phyloP scores from a whole-genome alignment of 148 eudicot species.

The Vaccinium corymbosum region DNA sequence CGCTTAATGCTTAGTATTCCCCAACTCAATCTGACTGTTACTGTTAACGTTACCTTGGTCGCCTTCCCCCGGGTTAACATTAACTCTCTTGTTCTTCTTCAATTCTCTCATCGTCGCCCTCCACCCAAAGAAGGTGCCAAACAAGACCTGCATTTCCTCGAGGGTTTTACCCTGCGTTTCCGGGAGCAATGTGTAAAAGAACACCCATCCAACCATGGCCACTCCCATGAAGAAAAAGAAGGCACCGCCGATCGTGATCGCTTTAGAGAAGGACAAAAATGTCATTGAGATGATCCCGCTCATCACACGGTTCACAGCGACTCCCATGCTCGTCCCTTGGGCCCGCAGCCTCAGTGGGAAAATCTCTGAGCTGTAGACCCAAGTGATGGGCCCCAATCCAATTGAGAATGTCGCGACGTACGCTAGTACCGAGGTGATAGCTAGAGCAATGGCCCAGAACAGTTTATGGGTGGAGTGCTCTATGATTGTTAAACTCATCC shows the following conservation, averaged over 20 bases:
- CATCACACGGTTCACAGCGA: constrained; percentile 46
- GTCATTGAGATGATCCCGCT: constrained; percentile 58
- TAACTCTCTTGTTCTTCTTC: background rate
- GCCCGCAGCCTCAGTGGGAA: constrained; percentile 37
- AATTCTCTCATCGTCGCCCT: constrained; percentile 22
- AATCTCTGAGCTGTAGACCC: constrained; percentile 34
- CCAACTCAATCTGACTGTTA: constrained; percentile 21
- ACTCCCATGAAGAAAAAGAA: constrained; percentile 54
- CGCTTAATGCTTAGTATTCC: background rate
- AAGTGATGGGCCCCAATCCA: constrained; percentile 24
- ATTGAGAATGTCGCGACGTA: background rate
- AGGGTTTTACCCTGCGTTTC: constrained; percentile 68
- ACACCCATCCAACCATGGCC: constrained; percentile 44
- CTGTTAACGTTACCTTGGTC: background rate
- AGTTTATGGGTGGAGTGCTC: background rate
- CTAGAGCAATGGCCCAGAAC: background rate
- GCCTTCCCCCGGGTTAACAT: background rate
- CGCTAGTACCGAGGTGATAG: background rate
- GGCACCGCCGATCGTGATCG: constrained; percentile 60
- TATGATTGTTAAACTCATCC: background rate
- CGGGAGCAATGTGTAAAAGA: constrained; percentile 54
- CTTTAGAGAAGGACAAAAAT: constrained; percentile 53
- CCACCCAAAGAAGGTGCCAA: constrained; percentile 47
- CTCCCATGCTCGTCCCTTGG: constrained; percentile 51
- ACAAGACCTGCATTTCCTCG: constrained; percentile 59